Conservation (phyloP, 306 rosid species). For the Canavalia gladiata region DNA sequence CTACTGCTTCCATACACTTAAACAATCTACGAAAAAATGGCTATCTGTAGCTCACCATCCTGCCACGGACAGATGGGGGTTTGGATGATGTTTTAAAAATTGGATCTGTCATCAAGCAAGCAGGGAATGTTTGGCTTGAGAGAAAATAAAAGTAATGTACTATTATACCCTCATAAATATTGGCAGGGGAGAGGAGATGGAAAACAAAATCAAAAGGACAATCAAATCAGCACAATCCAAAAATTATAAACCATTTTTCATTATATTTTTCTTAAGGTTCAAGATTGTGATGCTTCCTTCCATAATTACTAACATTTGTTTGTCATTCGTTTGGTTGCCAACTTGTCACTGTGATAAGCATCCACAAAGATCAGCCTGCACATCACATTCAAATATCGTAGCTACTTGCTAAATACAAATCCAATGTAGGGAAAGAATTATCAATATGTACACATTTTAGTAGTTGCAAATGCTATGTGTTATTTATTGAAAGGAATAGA, state of each 20-base stretch:
- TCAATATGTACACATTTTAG: too few relatives aligned
- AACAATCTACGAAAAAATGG: not conserved
- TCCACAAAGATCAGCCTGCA: too few relatives aligned
- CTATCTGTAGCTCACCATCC: slow-evolving; percentile 7
- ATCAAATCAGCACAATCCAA: not conserved
- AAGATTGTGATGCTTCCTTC: too few relatives aligned
- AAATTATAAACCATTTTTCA: not conserved
- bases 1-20: not conserved
- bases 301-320: too few relatives aligned
- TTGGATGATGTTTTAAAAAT: slow-evolving; percentile 10
- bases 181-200: not conserved
- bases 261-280: too few relatives aligned
- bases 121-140: not conserved
- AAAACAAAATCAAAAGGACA: not conserved
- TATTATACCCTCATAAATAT: not conserved
- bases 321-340: too few relatives aligned
- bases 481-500: too few relatives aligned
- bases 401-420: too few relatives aligned
- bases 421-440: too few relatives aligned
- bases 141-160: not conserved
- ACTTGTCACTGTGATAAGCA: too few relatives aligned
- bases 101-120: slow-evolving; percentile 2
- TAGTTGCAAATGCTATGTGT: too few relatives aligned
- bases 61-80: not conserved
- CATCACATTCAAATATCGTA: too few relatives aligned